A percentile compares a stretch with the other conserved stretches of the same genome.
These are phyloP conservation scores for Aspergillus sp. DNA, from an alignment of 2,329 filamentous ascomycete genomes.

Conservation along the genomic window DNA sequence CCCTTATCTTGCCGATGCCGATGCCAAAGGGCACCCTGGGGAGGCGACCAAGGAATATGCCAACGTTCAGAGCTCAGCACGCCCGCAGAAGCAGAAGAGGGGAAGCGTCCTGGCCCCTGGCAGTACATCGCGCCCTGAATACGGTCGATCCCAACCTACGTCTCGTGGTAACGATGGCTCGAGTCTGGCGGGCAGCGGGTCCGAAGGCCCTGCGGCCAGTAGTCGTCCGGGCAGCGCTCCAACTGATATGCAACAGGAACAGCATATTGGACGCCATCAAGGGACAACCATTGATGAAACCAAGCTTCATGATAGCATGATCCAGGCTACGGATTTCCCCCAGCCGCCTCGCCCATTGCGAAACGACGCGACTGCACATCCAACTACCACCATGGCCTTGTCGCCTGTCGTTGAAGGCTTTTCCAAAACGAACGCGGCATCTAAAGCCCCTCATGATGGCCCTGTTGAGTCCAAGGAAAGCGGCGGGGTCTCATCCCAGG, in stretches of 20 bases:
- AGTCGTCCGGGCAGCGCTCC: neutral
- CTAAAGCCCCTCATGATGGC: conserved; percentile 6
- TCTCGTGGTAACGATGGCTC: conserved; percentile 20
- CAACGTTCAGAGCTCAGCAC: conserved; percentile 11
- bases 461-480: conserved; percentile 3
- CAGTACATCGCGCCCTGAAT: conserved; percentile 15
- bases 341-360: conserved; percentile 2
- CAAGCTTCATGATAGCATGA: conserved; percentile 3
- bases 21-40: conserved; percentile 15
- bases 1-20: conserved; percentile 55
- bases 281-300: too few species aligned
- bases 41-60: conserved; percentile 9
- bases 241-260: too few species aligned
- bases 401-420: conserved; percentile 21
- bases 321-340: conserved; percentile 2
- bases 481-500: conserved; percentile 13
- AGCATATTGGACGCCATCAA: too few species aligned
- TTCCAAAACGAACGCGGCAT: conserved; percentile 10
- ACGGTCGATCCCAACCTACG: conserved; percentile 19
- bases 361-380: conserved; percentile 4
- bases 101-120: conserved; percentile 17
- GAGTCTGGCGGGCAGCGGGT: conserved; percentile 28
- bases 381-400: conserved; percentile 9
- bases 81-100: conserved; percentile 13
- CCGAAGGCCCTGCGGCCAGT: conserved; percentile 16